These are phyloP conservation scores for Lunularia cruciata DNA, from an alignment of 225 moss, liverwort and hornwort genomes.

Conservation along the genomic window DNA sequence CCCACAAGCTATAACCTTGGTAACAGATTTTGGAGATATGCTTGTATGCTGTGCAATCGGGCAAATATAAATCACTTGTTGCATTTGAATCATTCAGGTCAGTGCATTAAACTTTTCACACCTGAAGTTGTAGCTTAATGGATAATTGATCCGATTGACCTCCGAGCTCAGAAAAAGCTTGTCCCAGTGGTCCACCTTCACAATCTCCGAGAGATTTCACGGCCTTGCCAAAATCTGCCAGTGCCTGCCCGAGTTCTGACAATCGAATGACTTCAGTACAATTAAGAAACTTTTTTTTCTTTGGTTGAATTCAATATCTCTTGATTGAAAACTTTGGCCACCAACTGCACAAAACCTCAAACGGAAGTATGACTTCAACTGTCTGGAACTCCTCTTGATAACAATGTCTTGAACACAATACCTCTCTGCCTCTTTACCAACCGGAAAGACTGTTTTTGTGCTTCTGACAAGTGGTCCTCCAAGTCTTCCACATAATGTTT, in stretches of 20 bases:
- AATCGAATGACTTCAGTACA: constrained; percentile 8
- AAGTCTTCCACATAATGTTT: constrained; percentile 84
- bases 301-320: too few species aligned
- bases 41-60: not conserved
- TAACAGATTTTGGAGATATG: not conserved
- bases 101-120: too few species aligned
- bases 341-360: too few species aligned
- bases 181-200: constrained; percentile 66
- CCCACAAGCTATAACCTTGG: not conserved
- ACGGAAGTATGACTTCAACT: not conserved
- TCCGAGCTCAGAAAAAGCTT: constrained; percentile 75
- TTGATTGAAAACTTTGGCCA: too few species aligned
- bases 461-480: constrained; percentile 91
- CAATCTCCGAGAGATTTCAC: constrained; percentile 79
- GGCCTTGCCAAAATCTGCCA: constrained; percentile 87
- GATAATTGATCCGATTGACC: constrained; percentile 76
- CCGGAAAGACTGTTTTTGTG: constrained; percentile 90
- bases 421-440: constrained; percentile 96
- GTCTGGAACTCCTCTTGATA: not conserved
- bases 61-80: not conserved
- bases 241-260: constrained; percentile 75
- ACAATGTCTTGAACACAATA: constrained; percentile 23
- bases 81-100: not conserved
- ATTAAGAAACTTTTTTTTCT: too few species aligned
- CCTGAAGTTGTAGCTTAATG: constrained; percentile 81